Evolutionary conservation across 164 flowering plant genomes (phyloP).

Genomic region (Dillenia suffruticosa): DNA sequence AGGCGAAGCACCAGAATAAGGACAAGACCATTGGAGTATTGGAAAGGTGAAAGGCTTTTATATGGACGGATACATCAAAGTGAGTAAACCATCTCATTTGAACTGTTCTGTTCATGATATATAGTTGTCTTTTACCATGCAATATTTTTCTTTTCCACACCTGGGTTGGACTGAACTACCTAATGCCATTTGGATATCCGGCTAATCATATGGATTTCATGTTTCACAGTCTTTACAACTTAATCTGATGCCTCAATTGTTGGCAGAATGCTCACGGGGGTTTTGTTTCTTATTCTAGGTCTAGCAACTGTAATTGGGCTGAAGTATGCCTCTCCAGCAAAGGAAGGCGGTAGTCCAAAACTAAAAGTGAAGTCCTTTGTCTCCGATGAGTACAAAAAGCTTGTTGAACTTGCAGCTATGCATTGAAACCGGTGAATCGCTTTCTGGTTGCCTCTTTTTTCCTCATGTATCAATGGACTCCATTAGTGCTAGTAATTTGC

Average conservation of each 20-base stretch:
- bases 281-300: constrained; percentile 31
- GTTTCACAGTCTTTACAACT: no score
- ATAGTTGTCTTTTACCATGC: not conserved
- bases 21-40: constrained; percentile 65
- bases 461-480: no score
- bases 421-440: constrained; percentile 22
- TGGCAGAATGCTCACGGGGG: not conserved
- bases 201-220: constrained; percentile 3
- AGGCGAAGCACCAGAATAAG: constrained; percentile 73
- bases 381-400: constrained; percentile 49
- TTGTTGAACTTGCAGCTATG: constrained; percentile 49
- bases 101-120: not conserved
- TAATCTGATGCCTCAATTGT: no score
- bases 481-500: no score
- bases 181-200: not conserved
- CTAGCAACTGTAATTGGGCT: constrained; percentile 60
- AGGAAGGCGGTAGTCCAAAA: constrained; percentile 19
- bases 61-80: constrained; percentile 69
- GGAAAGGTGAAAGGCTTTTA: constrained; percentile 82
- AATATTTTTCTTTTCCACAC: no score
- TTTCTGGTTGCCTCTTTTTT: no score
- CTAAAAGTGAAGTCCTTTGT: constrained; percentile 65
- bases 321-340: constrained; percentile 61
- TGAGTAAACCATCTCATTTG: constrained; percentile 28
- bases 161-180: no score